Percentiles rank a stretch among this genome's conserved stretches.
Conservation (phyloP, 1,139 yeast genomes). For the Hyphopichia burtonii region DNA sequence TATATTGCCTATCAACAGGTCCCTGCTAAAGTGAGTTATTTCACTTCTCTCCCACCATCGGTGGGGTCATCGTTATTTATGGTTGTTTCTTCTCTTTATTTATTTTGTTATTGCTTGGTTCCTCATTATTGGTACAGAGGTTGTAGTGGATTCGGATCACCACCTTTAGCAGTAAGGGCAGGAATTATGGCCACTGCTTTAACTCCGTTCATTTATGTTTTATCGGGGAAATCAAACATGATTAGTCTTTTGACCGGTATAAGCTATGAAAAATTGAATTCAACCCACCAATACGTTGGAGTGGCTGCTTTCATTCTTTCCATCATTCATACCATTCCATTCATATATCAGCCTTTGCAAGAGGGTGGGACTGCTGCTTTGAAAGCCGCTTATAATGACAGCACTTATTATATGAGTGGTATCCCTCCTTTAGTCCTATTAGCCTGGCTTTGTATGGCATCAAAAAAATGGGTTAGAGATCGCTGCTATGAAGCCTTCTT, state of each 20-base stretch:
- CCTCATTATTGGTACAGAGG: constrained; percentile 59
- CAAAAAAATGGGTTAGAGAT: constrained; percentile 45
- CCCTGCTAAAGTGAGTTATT: constrained; percentile 33
- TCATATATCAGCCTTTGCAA: constrained; percentile 40
- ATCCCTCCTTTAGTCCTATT: constrained; percentile 47
- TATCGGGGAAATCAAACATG: constrained; percentile 55
- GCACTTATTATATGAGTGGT: constrained; percentile 27
- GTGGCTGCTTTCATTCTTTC: constrained; percentile 46
- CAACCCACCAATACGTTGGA: constrained; percentile 52
- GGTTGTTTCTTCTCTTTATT: constrained; percentile 40
- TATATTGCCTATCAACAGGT: constrained; percentile 49
- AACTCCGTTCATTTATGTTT: constrained; percentile 49
- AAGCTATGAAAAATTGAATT: constrained; percentile 55
- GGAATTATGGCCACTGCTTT: constrained; percentile 55
- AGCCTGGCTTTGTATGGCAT: constrained; percentile 45
- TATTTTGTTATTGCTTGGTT: constrained; percentile 41
- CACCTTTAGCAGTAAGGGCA: constrained; percentile 60
- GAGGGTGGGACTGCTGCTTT: constrained; percentile 51
- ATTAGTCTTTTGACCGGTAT: constrained; percentile 53
- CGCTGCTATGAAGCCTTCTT: constrained; percentile 51
- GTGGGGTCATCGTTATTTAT: constrained; percentile 47
- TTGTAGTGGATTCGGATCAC: constrained; percentile 59
- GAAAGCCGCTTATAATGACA: constrained; percentile 13
- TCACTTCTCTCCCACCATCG: constrained; percentile 52
- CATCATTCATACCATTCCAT: constrained; percentile 56